Conservation (phyloP, 2,329 filamentous ascomycete genomes). For the Cephalotrichum gorgonifer region DNA sequence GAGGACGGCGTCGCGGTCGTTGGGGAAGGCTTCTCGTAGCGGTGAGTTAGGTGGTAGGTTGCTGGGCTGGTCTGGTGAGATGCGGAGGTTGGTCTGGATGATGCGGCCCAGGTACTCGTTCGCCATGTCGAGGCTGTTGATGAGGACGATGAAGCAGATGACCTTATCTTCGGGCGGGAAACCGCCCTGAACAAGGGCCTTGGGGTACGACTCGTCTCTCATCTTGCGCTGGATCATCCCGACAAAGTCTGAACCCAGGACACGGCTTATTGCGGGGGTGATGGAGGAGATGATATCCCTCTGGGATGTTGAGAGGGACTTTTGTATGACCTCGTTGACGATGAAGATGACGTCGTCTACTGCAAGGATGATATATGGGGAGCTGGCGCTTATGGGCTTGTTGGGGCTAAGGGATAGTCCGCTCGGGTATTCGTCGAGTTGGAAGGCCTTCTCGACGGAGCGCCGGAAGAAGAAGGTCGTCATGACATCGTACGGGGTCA, state of each 20-base stretch:
- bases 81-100: slow-evolving; percentile 54
- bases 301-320: slow-evolving; percentile 79
- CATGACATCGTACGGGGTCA: slow-evolving; percentile 79
- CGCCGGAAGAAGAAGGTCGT: slow-evolving; percentile 94
- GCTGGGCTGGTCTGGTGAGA: slow-evolving; percentile 11
- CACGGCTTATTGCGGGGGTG: slow-evolving; percentile 65
- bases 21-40: slow-evolving; percentile 64
- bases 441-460: slow-evolving; percentile 95
- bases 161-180: slow-evolving; percentile 83
- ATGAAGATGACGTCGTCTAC: slow-evolving; percentile 99
- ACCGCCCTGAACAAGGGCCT: slow-evolving; percentile 64
- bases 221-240: slow-evolving; percentile 97
- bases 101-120: slow-evolving; percentile 88
- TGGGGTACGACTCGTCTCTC: slow-evolving; percentile 90
- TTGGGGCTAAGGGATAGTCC: slow-evolving; percentile 69
- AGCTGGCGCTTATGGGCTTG: slow-evolving; percentile 61
- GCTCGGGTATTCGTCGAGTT: slow-evolving; percentile 78
- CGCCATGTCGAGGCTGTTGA: slow-evolving; percentile 91
- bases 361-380: slow-evolving; percentile 86
- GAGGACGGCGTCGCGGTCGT: slow-evolving; percentile 61
- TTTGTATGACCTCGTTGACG: slow-evolving; percentile 81
- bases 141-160: slow-evolving; percentile 79
- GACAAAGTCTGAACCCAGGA: slow-evolving; percentile 83
- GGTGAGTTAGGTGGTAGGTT: slow-evolving; percentile 25
- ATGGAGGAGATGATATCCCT: slow-evolving; percentile 67